Base-by-base conservation (phyloP, 1,284 basidiomycete species). In the Hymenochaete sp. region DNA sequence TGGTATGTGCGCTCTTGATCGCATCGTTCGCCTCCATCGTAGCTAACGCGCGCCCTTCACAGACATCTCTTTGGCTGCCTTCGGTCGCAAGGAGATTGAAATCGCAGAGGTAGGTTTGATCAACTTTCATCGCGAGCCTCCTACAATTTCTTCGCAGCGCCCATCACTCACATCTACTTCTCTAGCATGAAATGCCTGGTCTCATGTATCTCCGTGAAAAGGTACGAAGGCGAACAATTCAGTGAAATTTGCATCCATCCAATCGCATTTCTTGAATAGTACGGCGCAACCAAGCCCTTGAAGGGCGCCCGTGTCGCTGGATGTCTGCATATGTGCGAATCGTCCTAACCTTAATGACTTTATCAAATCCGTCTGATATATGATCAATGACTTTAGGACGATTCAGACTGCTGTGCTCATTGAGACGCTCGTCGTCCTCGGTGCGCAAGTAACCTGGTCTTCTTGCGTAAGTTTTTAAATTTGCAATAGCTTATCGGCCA, bases 391-490 rank as follows among this genome's bases (percentile, higher is more conserved):
- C 49, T 21, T 13, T 41, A 88, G 89, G 90, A 95, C 92, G 59
- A 92, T 95, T 62, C 93, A 97, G 68, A 97, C 93, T 53, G 90
- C 92, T 44, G 89, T 95, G 58, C 82, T 95, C 66, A 96, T 97
- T 63, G 93, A 97, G 76, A 97, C 93, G 53, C 77, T 99, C 57
- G 86, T 81, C 56, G 84, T 83, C 55, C 82, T 98, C 59, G 95
- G 95, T 64, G 95, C 96, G 55, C 86, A 98, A 68, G 95, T 99
- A 53, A 81, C 95, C 57, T 99, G 95, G 96, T 98, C 96, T 38
- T 98, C 95, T 58, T 97, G 93, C 73, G 85, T 88, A 63, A 48
- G 81, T 71, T 38, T 40, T n/a, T n/a, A n/a, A 27, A 24, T 19
- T n/a, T 38, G 9, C 32, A 35, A 35, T 6, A 35, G 21, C 21